phyloP scores from a whole-genome alignment of 78 protist genomes.

The Emiliania huxleyi region DNA sequence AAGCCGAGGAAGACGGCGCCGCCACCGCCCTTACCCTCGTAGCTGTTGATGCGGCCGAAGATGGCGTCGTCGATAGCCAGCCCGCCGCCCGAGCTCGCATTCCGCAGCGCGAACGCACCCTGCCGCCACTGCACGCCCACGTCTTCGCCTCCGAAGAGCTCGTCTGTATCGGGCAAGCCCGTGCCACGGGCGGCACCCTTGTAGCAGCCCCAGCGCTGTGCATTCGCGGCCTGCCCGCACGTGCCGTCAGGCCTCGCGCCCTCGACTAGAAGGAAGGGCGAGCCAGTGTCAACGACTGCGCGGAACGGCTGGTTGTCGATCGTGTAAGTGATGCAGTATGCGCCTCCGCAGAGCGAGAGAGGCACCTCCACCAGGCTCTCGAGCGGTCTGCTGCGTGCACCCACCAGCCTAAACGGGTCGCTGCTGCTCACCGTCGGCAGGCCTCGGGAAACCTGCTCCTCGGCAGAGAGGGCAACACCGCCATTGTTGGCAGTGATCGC shows the following conservation, averaged over 20 bases:
- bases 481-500: too few relatives aligned
- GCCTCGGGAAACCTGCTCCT: too few relatives aligned
- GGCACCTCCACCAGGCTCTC: not conserved
- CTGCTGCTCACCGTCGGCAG: too few relatives aligned
- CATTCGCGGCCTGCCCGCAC: not conserved
- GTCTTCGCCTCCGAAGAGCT: not conserved
- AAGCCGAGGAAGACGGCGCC: not conserved
- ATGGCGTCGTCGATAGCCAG: not conserved
- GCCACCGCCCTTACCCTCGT: not conserved
- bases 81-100: not conserved
- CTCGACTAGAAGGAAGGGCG: not conserved
- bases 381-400: too few relatives aligned
- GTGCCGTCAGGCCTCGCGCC: too few relatives aligned
- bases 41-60: not conserved
- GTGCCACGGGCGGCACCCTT: not conserved
- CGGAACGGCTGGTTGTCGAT: not conserved
- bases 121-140: not conserved
- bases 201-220: constrained; percentile 1
- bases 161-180: not conserved
- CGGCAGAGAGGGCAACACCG: too few relatives aligned
- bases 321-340: not conserved
- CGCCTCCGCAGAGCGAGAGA: not conserved
- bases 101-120: not conserved
- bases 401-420: too few relatives aligned
- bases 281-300: constrained; percentile 27